Base-by-base conservation (phyloP, 768 basidiomycete genomes). In the Suillus americanus region DNA sequence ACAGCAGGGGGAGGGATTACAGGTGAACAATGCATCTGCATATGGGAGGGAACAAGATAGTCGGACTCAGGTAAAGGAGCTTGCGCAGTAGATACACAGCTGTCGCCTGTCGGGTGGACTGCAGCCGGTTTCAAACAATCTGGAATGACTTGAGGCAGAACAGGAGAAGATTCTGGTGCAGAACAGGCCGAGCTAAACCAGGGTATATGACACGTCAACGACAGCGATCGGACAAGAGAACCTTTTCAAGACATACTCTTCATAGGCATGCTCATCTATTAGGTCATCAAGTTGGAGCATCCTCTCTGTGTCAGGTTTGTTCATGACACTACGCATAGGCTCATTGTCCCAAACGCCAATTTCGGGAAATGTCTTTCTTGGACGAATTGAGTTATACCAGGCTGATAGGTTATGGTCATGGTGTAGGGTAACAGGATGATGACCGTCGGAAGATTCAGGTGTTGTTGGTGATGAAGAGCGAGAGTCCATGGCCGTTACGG, bases 401-500 rank as follows among this genome's bases (percentile, higher is more conserved):
- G 87, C 79, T 33, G 81, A 77, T 41, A 83, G 77, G 66, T 85
- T 84, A 70, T 81, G 73, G 46, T 79, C 83, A 66, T 76, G 78
- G 55, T 85, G 86, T 57, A 88, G 82, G 65, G 80, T 71, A 53
- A 86, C 73, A 8, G 81, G 77, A 62, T 85, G 82, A 0, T 81
- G 72, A n/a, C 77, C 76, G 70, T 90, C 87, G 16, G 83, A 83
- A 0, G 85, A 77, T 60, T 89, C 89, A 61, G 91, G 89, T 0
- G 90, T 91, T 54, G 81, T 76, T 7, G 91, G 91, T 0, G 91
- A 91, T 2, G 89, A 83, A 5, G 90, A 91, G 53, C 91, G 88
- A 62, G 91, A 90, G 71, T 79, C 80, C 65, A 80, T 77, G 23
- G 85, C 80, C 30, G 60, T 62, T 48, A 82, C 76, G 14, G 87